A percentile compares a stretch with the other conserved stretches of the same genome.
phyloP scores from a whole-genome alignment of 2,329 filamentous ascomycete genomes.

The Arthrobotrys musiformis region DNA sequence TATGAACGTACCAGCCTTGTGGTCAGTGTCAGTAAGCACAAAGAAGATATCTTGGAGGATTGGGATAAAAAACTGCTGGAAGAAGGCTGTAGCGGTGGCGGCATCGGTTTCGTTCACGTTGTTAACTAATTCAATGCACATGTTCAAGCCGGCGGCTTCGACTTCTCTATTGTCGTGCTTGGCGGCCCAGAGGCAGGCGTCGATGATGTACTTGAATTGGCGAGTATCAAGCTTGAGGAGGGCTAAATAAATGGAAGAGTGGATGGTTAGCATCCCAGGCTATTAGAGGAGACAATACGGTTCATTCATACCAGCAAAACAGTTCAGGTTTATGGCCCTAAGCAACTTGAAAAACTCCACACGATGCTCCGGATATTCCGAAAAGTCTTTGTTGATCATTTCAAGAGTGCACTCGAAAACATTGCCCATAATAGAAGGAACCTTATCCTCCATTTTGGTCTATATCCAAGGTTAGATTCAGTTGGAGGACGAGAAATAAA shows the following conservation, averaged over 20 bases:
- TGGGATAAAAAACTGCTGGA: conserved; percentile 95
- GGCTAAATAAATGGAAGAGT: conserved; percentile 64
- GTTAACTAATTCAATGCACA: conserved; percentile 96
- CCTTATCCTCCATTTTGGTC: conserved; percentile 93
- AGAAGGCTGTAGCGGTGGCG: conserved; percentile 90
- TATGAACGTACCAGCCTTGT: conserved; percentile 75
- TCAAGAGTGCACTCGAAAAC: conserved; percentile 98
- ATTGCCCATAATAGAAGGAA: conserved; percentile 96
- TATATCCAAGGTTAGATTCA: conserved; percentile 3
- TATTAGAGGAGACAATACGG: background rate
- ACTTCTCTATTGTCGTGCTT: conserved; percentile 99
- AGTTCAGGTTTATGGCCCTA: conserved; percentile 94
- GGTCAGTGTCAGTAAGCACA: conserved; percentile 94
- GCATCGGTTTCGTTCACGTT: conserved; percentile 94
- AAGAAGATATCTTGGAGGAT: conserved; percentile 99
- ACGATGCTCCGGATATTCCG: conserved; percentile 96
- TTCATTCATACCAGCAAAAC: conserved; percentile 78
- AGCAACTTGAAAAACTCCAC: conserved; percentile 99
- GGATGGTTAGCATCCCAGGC: background rate
- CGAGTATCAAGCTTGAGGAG: conserved; percentile 92
- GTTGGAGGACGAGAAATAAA: background rate
- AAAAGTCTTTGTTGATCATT: conserved; percentile 99
- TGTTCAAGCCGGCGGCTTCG: conserved; percentile 93
- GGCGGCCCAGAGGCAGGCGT: conserved; percentile 99
- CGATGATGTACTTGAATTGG: conserved; percentile 99